These are phyloP conservation scores for Tulasnella sp. DNA, from an alignment of 768 basidiomycete species.

Conservation along the genomic window DNA sequence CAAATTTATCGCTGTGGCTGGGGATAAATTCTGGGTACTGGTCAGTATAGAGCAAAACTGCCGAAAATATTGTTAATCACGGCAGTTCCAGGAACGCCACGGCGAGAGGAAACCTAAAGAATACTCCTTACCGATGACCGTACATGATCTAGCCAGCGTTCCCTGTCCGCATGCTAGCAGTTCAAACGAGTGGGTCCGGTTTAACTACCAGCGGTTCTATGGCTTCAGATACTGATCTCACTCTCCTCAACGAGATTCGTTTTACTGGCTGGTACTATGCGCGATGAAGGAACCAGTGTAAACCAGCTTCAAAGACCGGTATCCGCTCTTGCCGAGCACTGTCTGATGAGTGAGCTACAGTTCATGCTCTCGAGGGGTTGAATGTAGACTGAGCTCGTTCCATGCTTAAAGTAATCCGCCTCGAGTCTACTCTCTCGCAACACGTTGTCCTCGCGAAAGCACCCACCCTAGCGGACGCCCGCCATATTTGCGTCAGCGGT, in stretches of 20 bases:
- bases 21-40: constrained; percentile 34
- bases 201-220: neutral
- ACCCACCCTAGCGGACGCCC: constrained; percentile 59
- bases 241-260: neutral
- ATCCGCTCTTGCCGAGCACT: constrained; percentile 53
- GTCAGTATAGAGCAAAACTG: neutral
- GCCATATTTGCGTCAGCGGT: constrained; percentile 52
- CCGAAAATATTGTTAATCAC: neutral
- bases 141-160: neutral
- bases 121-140: constrained; percentile 29
- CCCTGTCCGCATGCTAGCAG: neutral
- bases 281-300: constrained; percentile 25
- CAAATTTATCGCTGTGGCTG: constrained; percentile 60
- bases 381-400: neutral
- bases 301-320: constrained; percentile 47
- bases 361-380: neutral
- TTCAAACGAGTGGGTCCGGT: neutral
- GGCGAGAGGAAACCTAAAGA: neutral
- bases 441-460: constrained; percentile 60
- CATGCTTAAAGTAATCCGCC: constrained; percentile 28
- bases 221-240: neutral
- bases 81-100: neutral
- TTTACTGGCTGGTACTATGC: constrained; percentile 30
- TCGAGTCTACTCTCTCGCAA: constrained; percentile 41
- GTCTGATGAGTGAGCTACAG: constrained; percentile 48